Conservation (phyloP, 495 filamentous ascomycete species). For the Bacidia gigantensis region DNA sequence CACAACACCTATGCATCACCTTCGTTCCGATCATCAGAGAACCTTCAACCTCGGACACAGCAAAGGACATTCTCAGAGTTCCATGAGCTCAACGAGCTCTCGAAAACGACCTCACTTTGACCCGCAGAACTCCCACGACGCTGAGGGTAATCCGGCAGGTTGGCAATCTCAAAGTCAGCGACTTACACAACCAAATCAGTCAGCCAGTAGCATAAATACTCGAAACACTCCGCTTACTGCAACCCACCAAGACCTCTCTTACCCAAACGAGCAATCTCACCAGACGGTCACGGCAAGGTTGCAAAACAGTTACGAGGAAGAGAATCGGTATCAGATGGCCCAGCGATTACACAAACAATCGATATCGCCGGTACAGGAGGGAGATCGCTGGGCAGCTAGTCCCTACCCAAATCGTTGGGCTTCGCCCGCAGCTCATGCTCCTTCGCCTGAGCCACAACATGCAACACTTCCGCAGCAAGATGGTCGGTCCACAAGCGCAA, state of each 20-base stretch:
- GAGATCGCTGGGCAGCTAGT: conserved; percentile 5
- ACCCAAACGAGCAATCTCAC: background rate
- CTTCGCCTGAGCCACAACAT: conserved; percentile 10
- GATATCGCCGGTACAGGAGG: conserved; percentile 8
- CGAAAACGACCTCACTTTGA: conserved; percentile 21
- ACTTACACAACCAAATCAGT: conserved; percentile 6
- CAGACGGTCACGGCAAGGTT: background rate
- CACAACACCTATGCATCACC: background rate
- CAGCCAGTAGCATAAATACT: conserved; percentile 8
- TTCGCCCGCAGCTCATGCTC: background rate
- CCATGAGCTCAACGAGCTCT: conserved; percentile 15
- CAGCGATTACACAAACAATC: conserved; percentile 9
- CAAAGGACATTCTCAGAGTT: conserved; percentile 19
- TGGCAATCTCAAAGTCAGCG: background rate
- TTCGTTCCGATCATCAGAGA: conserved; percentile 9
- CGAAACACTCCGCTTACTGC: background rate
- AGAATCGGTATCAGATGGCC: background rate
- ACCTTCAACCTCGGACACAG: conserved; percentile 2
- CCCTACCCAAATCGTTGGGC: conserved; percentile 10
- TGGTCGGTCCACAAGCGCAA: conserved; percentile 9
- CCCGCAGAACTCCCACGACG: conserved; percentile 18
- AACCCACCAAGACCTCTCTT: background rate
- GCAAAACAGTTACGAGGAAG: background rate
- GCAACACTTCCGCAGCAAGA: conserved; percentile 7
- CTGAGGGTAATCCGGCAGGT: background rate